Evolutionary conservation across 768 basidiomycete genomes (phyloP).

Genomic region (Lepiota venenata): DNA sequence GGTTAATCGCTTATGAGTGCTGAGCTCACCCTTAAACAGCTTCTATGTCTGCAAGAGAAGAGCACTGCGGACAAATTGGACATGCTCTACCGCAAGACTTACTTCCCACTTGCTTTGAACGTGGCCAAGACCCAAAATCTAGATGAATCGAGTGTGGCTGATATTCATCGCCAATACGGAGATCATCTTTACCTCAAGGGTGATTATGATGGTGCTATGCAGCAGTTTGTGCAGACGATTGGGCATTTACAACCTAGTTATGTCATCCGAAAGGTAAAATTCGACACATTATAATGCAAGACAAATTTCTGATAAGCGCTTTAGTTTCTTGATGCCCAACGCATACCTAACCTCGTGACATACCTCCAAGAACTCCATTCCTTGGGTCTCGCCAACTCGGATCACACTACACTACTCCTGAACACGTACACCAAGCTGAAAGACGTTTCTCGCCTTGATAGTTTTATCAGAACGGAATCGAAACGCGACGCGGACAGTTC

Average conservation of each 20-base stretch:
- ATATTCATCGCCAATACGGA: conserved; percentile 88
- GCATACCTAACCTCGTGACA: conserved; percentile 91
- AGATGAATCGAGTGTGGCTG: conserved; percentile 71
- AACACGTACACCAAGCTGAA: conserved; percentile 98
- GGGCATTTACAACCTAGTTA: conserved; percentile 90
- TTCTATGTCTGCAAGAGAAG: conserved; percentile 70
- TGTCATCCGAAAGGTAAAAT: conserved; percentile 86
- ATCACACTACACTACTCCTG: conserved; percentile 94
- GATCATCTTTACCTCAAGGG: conserved; percentile 89
- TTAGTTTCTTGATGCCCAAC: conserved; percentile 94
- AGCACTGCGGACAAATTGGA: conserved; percentile 84
- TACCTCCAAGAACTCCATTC: conserved; percentile 96
- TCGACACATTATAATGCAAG: not conserved
- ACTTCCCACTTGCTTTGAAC: conserved; percentile 78
- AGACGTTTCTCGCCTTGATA: conserved; percentile 83
- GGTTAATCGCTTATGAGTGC: not conserved
- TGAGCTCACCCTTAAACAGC: conserved; percentile 28
- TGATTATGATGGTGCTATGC: conserved; percentile 92
- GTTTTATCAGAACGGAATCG: conserved; percentile 89
- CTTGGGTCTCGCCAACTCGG: conserved; percentile 86
- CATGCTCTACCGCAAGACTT: conserved; percentile 74
- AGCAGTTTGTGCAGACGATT: conserved; percentile 88
- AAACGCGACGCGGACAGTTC: conserved; percentile 43
- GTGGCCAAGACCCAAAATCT: conserved; percentile 80
- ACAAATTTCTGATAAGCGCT: not conserved